phyloP scores from a whole-genome alignment of 495 filamentous ascomycete genomes.

The Daldinia childiae region DNA sequence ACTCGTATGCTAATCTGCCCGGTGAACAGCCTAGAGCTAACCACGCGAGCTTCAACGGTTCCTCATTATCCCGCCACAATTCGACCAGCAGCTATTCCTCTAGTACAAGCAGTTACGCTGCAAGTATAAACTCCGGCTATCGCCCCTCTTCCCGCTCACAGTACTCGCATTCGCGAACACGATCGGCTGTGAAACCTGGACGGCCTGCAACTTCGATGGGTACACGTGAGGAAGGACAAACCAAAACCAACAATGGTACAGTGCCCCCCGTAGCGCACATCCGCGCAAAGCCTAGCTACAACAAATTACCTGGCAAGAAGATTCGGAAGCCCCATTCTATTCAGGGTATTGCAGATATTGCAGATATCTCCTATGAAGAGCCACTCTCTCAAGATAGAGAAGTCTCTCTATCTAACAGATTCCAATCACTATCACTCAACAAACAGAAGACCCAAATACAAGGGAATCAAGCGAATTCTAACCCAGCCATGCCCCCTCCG shows the following conservation, averaged over 20 bases:
- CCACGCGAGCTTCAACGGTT: conserved; percentile 27
- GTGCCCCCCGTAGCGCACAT: conserved; percentile 38
- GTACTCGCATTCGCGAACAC: conserved; percentile 58
- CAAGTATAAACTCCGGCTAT: conserved; percentile 63
- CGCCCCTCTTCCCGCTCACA: conserved; percentile 59
- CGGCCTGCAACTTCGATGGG: conserved; percentile 72
- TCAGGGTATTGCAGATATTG: conserved; percentile 42
- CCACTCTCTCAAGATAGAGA: conserved; percentile 37
- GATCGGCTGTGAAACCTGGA: conserved; percentile 52
- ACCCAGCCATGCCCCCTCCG: conserved; percentile 22
- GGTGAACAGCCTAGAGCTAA: conserved; percentile 30
- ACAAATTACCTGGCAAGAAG: conserved; percentile 36
- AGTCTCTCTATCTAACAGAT: conserved; percentile 42
- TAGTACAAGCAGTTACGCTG: conserved; percentile 61
- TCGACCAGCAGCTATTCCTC: conserved; percentile 61
- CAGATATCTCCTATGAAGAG: conserved; percentile 18
- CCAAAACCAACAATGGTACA: conserved; percentile 73
- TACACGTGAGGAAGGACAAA: conserved; percentile 48
- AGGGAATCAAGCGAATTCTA: conserved; percentile 55
- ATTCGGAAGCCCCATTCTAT: conserved; percentile 43
- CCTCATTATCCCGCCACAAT: conserved; percentile 57
- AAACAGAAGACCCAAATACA: conserved; percentile 21
- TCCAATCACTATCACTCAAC: conserved; percentile 47
- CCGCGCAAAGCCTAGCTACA: conserved; percentile 40
- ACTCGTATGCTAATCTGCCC: conserved; percentile 14